phyloP scores from a whole-genome alignment of 805 yeast genomes.

The Saturnispora serradocipensis region DNA sequence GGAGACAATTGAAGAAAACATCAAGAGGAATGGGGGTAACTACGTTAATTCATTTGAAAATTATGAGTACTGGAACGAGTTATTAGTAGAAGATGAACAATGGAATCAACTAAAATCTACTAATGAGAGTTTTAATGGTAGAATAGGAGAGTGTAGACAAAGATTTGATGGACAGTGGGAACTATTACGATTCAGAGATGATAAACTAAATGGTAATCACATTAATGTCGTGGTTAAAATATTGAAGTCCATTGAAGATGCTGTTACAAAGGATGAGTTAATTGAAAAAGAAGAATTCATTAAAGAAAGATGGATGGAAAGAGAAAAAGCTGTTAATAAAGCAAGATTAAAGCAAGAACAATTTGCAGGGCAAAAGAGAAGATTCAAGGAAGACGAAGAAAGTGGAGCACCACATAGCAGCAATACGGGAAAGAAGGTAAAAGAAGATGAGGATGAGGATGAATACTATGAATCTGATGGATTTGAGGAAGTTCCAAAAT shows the following conservation, averaged over 20 bases:
- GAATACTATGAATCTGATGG: conserved; percentile 29
- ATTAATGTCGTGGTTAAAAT: conserved; percentile 73
- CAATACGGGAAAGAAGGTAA: not conserved
- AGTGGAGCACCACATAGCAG: not conserved
- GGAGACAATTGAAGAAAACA: conserved; percentile 31
- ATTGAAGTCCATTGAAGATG: conserved; percentile 74
- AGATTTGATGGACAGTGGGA: conserved; percentile 68
- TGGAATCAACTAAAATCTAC: conserved; percentile 68
- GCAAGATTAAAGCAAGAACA: conserved; percentile 16
- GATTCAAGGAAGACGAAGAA: not conserved
- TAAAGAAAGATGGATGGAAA: conserved; percentile 49
- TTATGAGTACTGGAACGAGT: conserved; percentile 58
- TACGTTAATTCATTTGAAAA: conserved; percentile 28
- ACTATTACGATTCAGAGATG: conserved; percentile 84
- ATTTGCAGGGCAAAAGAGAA: conserved; percentile 10
- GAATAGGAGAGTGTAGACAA: conserved; percentile 79
- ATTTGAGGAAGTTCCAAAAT: conserved; percentile 28
- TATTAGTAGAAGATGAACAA: conserved; percentile 57
- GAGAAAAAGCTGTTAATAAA: conserved; percentile 33
- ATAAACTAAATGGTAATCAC: conserved; percentile 83
- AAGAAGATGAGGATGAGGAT: conserved; percentile 2
- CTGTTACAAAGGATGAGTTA: conserved; percentile 74
- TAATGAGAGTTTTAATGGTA: conserved; percentile 77
- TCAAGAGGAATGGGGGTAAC: conserved; percentile 25
- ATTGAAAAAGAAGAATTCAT: conserved; percentile 48